Conservation (phyloP, 1,284 basidiomycete species). For the Cystobasidium pallidum region DNA sequence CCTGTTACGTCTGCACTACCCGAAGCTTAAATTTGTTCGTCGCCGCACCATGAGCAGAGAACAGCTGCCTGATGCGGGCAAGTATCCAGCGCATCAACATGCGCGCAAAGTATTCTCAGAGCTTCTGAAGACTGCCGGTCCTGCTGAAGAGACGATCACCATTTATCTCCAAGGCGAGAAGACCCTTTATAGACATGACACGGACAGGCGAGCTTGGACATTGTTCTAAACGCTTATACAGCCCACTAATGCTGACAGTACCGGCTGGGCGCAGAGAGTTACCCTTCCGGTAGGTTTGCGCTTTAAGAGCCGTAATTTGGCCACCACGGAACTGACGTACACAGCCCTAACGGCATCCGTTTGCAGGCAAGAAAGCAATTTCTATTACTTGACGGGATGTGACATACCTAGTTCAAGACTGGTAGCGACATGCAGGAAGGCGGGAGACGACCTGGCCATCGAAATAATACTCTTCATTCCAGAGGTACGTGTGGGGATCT, state of each 20-base stretch:
- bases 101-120: slow-evolving; percentile 54
- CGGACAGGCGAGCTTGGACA: slow-evolving; percentile 62
- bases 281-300: slow-evolving; percentile 64
- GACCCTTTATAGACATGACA: slow-evolving; percentile 76
- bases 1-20: neutral
- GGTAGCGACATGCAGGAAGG: slow-evolving; percentile 62
- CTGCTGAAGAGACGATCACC: slow-evolving; percentile 21
- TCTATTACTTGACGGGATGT: slow-evolving; percentile 82
- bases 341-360: neutral
- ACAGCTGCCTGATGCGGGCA: neutral
- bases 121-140: slow-evolving; percentile 52
- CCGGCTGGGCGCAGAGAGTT: slow-evolving; percentile 63
- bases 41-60: neutral
- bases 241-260: neutral
- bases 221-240: neutral
- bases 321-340: neutral
- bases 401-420: slow-evolving; percentile 70
- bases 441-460: slow-evolving; percentile 45
- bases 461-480: slow-evolving; percentile 38
- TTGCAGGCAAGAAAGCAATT: slow-evolving; percentile 73
- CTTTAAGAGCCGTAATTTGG: no score
- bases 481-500: slow-evolving; percentile 10
- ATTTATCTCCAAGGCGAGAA: slow-evolving; percentile 57
- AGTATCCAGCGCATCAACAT: slow-evolving; percentile 55
- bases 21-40: neutral